Base-by-base conservation (phyloP, 2,329 filamentous ascomycete genomes). In the Knufia fluminis region DNA sequence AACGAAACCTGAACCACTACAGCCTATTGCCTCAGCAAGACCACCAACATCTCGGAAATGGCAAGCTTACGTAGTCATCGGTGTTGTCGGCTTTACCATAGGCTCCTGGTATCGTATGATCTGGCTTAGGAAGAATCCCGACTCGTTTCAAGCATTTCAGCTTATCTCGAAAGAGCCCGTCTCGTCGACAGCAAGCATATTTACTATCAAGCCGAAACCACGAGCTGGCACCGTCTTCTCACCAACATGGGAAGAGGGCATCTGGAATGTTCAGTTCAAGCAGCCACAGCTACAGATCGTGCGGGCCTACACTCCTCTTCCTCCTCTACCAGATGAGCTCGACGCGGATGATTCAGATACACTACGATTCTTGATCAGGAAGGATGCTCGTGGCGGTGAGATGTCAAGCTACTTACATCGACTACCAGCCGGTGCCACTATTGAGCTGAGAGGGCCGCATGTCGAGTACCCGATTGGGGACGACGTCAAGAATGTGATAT, bases 221-320 rank as follows among this genome's bases (percentile, higher is more conserved):
- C 51, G 17, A 68, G 66, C 38, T 59, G 58, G 38, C 62, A 64
- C 12, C 23, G 61, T 68, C 32, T 72, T 75, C 50, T 60, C 64
- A 3, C 57, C 67, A 14, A 72, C 72, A 24, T 83, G 80, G 78
- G 66, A 67, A 38, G 73, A 78, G 47, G 84, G 85, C 3, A 75
- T 92, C 33, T 94, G 88, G 84, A 89, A 84, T 55, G 83, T 97
- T 28, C 86, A 96, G 70, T 81, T 95, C 62, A 95, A 94, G 69
- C 92, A 97, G 69, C 92, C 92, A 1, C 83, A 95, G 64, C 70
- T 97, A 50, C 90, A 96, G 68, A 94, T 98, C 59, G 86, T 87
- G 38, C 73, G 92, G 54, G 82, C 88, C 51, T 98, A 98, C 67
- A 97, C 92, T 3, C 89, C 91, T 0, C 71, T 98, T 0, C 91